phyloP scores from a whole-genome alignment of 2,329 filamentous ascomycete species.

The Colletotrichum magnum region DNA sequence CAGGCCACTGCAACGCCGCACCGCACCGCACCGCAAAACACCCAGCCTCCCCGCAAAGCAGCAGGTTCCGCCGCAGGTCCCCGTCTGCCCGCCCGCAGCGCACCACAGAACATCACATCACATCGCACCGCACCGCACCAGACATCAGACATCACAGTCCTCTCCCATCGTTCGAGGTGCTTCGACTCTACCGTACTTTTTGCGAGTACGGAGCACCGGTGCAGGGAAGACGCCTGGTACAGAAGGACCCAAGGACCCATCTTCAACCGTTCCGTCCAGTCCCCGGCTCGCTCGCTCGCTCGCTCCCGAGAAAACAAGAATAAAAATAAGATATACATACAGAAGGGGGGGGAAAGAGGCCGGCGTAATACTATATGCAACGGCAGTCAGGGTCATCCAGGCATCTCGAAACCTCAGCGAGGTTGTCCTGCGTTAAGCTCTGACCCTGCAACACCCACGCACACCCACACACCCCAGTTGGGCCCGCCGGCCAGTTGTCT shows the following conservation, averaged over 20 bases:
- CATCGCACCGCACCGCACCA: background rate
- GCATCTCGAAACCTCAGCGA: constrained; percentile 53
- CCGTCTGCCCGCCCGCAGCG: constrained; percentile 1
- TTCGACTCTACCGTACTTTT: background rate
- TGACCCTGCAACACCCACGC: constrained; percentile 46
- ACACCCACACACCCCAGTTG: constrained; percentile 43
- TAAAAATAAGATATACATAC: constrained; percentile 16
- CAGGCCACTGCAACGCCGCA: constrained; percentile 10
- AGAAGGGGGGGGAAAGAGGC: constrained; percentile 20
- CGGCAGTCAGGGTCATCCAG: constrained; percentile 62
- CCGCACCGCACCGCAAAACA: background rate
- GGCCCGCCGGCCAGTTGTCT: constrained; percentile 44
- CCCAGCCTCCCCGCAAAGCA: background rate
- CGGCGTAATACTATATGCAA: constrained; percentile 55
- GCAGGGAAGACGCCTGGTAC: constrained; percentile 20
- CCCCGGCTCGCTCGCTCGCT: constrained; percentile 20
- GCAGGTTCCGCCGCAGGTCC: background rate
- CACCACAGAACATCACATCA: background rate
- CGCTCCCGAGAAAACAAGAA: constrained; percentile 33
- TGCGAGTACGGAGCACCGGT: constrained; percentile 4
- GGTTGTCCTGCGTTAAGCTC: constrained; percentile 49
- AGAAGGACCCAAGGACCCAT: constrained; percentile 7
- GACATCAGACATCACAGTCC: background rate
- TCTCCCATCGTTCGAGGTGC: no score
- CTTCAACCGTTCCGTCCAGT: constrained; percentile 20